Base-by-base conservation (phyloP, 2,329 filamentous ascomycete species). In the Aspergillus sp. region DNA sequence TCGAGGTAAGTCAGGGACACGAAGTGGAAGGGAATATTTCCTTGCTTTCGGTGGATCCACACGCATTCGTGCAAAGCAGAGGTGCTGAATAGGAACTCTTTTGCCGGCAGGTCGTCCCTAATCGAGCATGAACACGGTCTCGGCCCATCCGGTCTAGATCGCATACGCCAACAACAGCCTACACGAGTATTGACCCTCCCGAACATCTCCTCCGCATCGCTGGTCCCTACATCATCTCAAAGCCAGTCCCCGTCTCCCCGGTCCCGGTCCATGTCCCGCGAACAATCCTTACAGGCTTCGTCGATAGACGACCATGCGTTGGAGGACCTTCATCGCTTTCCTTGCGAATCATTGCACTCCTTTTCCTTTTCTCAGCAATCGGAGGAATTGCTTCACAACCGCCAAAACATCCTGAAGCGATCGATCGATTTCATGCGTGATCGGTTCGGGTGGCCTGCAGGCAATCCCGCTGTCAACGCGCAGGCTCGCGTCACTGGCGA, bases 281-380 rank as follows among this genome's bases (percentile, higher is more conserved):
- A 80, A 33, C 76, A 79, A 43, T 80, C 79, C 42, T 73, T 79
- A 45, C 78, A 81, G 14, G 67, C 84, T 22, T 76, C 81, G 8
- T 78, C 84, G n/a, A 85, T 80, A 5, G 85, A 87, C 20, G 77
- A 80, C 17, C 91, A 90, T 20, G 83, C 76, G 6, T 65, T 88
- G 40, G 94, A 97, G 76, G 94, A 99, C 67, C 82, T 99, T 43
- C 87, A 86, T 43, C 87, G 92, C 47, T 99, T 99, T 68, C 93
- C 94, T 1, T 90, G 90, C 62, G 94, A 99, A 69, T 99, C 94
- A 5, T 78, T 99, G 44, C 94, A 99, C 73, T 99, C 94, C 1
- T 99, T 99, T 75, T 97, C 93, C 11, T 99, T 99, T 71, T 90
- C 94, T 38, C 90, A 95, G 62, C 92, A 96, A 72, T 93, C 92